Evolutionary conservation across 2,329 filamentous ascomycete species (phyloP).

Genomic region (Hymenoscyphus fraxineus): DNA sequence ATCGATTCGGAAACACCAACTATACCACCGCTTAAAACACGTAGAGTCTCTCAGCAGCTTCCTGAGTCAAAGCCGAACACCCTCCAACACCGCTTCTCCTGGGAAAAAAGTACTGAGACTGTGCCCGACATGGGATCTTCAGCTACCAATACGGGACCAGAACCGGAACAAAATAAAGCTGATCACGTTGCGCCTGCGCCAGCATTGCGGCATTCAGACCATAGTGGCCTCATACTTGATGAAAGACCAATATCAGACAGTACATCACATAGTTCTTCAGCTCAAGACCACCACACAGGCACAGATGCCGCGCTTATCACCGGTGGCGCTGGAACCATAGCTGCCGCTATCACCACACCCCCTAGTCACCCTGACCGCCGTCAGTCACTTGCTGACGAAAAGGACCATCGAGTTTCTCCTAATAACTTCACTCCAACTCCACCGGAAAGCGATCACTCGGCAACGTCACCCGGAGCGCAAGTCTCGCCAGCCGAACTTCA

Average conservation of each 20-base stretch:
- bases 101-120: constrained; percentile 29
- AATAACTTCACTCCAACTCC: constrained; percentile 37
- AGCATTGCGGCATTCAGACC: not conserved
- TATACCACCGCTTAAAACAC: constrained; percentile 27
- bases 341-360: constrained; percentile 7
- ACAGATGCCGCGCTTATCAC: constrained; percentile 20
- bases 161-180: not conserved
- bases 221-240: constrained; percentile 8
- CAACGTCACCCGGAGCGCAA: constrained; percentile 25
- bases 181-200: not conserved
- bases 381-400: constrained; percentile 45
- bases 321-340: constrained; percentile 15
- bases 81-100: constrained; percentile 29
- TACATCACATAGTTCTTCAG: not conserved
- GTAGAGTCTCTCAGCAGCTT: constrained; percentile 15
- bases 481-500: constrained; percentile 15
- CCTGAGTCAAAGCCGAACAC: constrained; percentile 16
- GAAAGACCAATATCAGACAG: constrained; percentile 3
- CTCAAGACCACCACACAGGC: constrained; percentile 14
- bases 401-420: constrained; percentile 37
- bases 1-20: constrained; percentile 25
- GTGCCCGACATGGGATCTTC: constrained; percentile 4
- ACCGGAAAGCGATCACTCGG: constrained; percentile 41
- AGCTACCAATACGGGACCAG: not conserved
- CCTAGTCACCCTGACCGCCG: constrained; percentile 20